These are phyloP conservation scores for Eremochloa ophiuroides DNA, from an alignment of 176 grass and related monocot species.

Conservation along the genomic window DNA sequence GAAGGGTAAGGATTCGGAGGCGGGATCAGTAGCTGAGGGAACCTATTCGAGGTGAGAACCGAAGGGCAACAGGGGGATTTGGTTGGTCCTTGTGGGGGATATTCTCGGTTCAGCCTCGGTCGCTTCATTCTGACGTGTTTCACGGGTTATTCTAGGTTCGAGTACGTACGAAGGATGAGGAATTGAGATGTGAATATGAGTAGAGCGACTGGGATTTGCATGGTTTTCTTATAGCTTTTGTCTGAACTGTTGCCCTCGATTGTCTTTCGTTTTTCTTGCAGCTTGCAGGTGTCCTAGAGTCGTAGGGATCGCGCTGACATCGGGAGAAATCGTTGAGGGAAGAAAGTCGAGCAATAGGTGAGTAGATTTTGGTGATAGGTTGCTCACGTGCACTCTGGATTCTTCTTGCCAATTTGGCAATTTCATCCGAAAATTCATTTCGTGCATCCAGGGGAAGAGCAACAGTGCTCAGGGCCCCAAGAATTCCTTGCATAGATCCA, in stretches of 20 bases:
- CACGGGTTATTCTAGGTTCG: not conserved
- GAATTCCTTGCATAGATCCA: not conserved
- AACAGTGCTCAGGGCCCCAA: not conserved
- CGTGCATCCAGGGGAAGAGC: not conserved
- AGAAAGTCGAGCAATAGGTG: not conserved
- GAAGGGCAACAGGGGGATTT: not conserved
- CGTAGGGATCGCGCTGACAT: not conserved
- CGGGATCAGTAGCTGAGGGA: not conserved
- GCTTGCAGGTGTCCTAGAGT: not conserved
- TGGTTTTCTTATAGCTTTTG: not conserved
- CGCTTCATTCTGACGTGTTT: not conserved
- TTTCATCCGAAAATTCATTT: not conserved
- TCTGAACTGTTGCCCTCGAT: not conserved
- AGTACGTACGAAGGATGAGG: not conserved
- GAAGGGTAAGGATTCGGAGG: not conserved
- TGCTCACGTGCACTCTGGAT: not conserved
- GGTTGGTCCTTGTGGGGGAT: not conserved
- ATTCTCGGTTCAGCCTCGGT: not conserved
- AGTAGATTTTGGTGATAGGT: not conserved
- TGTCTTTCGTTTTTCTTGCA: not conserved
- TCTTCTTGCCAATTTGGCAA: not conserved
- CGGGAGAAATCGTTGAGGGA: not conserved
- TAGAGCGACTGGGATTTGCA: not conserved
- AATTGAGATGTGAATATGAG: not conserved
- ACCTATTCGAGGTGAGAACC: conserved; percentile 17